Percentiles rank a stretch among this genome's conserved stretches.
phyloP scores from a whole-genome alignment of 225 moss, liverwort and hornwort genomes.

The Ulota crispa region DNA sequence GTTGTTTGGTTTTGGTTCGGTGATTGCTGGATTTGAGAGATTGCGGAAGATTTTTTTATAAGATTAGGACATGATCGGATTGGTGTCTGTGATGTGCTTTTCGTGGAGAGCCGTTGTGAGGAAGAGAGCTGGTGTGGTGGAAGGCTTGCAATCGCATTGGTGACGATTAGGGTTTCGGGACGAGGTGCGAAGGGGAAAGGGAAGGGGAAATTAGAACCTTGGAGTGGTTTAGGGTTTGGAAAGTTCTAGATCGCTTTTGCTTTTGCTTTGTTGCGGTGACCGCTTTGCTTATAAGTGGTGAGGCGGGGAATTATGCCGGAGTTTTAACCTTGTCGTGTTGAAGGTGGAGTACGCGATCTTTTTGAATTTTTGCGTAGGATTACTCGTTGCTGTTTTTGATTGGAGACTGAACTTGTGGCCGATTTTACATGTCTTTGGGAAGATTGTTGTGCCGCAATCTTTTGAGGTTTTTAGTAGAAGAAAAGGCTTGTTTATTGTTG shows the following conservation, averaged over 20 bases:
- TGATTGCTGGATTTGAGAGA: background rate
- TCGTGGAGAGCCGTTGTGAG: background rate
- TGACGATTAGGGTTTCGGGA: background rate
- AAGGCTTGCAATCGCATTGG: slow-evolving; percentile 2
- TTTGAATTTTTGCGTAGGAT: background rate
- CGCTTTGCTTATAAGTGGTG: background rate
- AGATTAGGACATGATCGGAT: background rate
- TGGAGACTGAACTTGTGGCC: background rate
- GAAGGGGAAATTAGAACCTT: background rate
- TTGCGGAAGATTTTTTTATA: background rate
- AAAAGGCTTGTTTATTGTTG: background rate
- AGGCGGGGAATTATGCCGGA: background rate
- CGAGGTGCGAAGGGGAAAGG: background rate
- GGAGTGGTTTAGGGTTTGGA: slow-evolving; percentile 14
- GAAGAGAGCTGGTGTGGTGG: background rate
- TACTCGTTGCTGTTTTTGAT: background rate
- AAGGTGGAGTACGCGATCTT: background rate
- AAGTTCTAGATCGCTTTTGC: background rate
- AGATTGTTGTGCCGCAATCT: background rate
- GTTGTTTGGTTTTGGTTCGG: background rate
- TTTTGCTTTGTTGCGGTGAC: background rate
- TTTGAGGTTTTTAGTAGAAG: background rate
- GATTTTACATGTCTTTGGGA: background rate
- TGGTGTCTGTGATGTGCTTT: background rate
- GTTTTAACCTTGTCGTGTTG: background rate